A percentile compares a stretch with the other conserved stretches of the same genome.
Evolutionary conservation across 2,329 filamentous ascomycete species (phyloP).

Genomic region (Paecilomyces sp.): DNA sequence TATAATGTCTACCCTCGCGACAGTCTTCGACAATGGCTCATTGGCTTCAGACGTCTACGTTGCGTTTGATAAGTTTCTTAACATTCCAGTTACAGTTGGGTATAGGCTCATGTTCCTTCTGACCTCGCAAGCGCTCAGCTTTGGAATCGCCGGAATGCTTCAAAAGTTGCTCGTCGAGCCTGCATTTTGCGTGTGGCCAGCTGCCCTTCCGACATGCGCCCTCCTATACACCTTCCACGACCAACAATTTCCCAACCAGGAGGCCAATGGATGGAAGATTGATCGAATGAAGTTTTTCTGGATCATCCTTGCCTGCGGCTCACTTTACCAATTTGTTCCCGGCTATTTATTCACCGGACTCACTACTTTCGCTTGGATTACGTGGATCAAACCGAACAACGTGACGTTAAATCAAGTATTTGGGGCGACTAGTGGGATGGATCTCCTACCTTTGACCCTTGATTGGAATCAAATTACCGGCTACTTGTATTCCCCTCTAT

Average conservation of each 20-base stretch:
- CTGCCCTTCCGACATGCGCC: conserved; percentile 34
- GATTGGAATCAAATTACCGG: conserved; percentile 39
- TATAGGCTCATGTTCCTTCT: conserved; percentile 33
- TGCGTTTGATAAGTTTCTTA: conserved; percentile 12
- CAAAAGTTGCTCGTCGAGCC: conserved; percentile 47
- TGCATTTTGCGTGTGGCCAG: conserved; percentile 57
- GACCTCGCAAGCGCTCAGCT: conserved; percentile 59
- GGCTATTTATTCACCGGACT: conserved; percentile 23
- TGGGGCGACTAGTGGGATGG: conserved; percentile 21
- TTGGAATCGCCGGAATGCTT: conserved; percentile 60
- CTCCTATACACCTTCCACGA: conserved; percentile 12
- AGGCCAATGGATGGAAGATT: conserved; percentile 32
- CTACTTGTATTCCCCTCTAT: conserved; percentile 55
- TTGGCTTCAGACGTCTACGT: conserved; percentile 11
- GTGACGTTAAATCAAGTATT: conserved; percentile 21
- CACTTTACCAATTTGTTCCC: conserved; percentile 24
- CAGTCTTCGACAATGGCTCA: conserved; percentile 7
- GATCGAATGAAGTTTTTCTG: conserved; percentile 25
- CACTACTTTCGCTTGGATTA: conserved; percentile 21
- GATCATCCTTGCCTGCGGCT: conserved; percentile 13
- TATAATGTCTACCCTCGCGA: conserved; percentile 8
- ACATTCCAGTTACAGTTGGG: conserved; percentile 7
- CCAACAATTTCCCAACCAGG: conserved; percentile 33
- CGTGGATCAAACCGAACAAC: conserved; percentile 21
- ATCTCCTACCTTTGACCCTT: conserved; percentile 26